Base-by-base conservation (phyloP, 495 filamentous ascomycete genomes). In the Lophiotrema nucula region DNA sequence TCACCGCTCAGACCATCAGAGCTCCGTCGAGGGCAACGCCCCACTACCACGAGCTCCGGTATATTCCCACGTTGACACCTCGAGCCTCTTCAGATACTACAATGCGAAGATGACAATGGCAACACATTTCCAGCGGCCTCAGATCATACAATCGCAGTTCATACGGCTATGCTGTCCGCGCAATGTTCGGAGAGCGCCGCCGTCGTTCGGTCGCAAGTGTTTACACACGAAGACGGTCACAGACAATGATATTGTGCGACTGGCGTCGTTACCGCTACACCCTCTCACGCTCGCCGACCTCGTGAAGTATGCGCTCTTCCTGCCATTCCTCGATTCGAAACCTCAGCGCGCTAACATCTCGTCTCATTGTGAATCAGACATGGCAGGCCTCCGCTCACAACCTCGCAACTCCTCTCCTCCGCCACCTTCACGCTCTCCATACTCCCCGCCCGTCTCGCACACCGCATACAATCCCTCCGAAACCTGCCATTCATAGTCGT, bases 401-500 rank as follows among this genome's bases (percentile, higher is more conserved):
- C 83, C 37, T 77, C 87, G 24, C 85, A 88, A 3, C 83, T 98
- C 28, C 83, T 95, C 58, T 81, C 83, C 37, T 95, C 90, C 3
- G 93, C 93, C 46, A 95, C 96, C 72, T 96, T 96, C 77, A 93
- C 93, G 27, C 87, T 96, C 46, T 89, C 88, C 39, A 84, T 96
- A 33, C 85, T 97, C 27, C 93, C 93, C 15, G 86, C 92, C 52
- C 89, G 93, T n/a, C 83, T 98, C 15, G 95, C 93, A 2, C 90
- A 93, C 66, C 89, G 93, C 33, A 93, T 97, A 43, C 87, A 96
- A 71, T 87, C 88, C 1, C 74, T 98, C 12, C 85, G 92, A 52
- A 96, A 95, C 72, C 82, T 98, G 2, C 95, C 93, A 1, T 98
- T 88, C 72, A 98, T 98, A 66, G 92, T 98, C 42, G 93, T 98